Base-by-base conservation (phyloP, 2,329 filamentous ascomycete genomes). In the Colletotrichum sp. region DNA sequence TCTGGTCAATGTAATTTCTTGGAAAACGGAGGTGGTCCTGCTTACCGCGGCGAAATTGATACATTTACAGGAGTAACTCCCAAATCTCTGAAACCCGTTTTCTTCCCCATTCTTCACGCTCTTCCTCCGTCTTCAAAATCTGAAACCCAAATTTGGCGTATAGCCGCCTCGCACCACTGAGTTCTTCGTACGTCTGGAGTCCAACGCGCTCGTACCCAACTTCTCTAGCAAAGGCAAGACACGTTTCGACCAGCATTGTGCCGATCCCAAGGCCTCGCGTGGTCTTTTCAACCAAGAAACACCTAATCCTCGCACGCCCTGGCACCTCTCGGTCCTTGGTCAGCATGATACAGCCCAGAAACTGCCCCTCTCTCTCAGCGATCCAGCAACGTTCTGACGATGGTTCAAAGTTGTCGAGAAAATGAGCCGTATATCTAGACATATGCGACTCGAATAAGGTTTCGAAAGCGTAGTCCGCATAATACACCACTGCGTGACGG, bases 381-480 rank as follows among this genome's bases (percentile, higher is more conserved):
- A 82, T 80, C 81, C 81, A 82, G 74, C 79, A 80, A 4, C 77
- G 78, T 25, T 82, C 81, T 16, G 13, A 61, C 4, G 48, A 22
- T 3, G 78, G 72, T 30, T 82, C 76, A 67, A 78, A 78, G 8
- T 79, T 79, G 22, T 78, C 72, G 55, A 81, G 52, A 61, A 82
- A 82, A 36, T 80, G 79, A 15, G 80, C 78, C 3, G 77, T 71
- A 16, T 80, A 80, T 13, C 71, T 75, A 11, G 72, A 77, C 5
- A 81, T 72, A 15, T 78, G 63, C 7, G 78, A 78, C 61, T 82
- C 81, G 48, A 81, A 81, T 1, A 34, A 28, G 2, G 6, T 11
- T 8, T 77, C 77, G 61, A 75, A 80, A 16, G 71, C 76, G 39
- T 74, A 76, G 5, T 80, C 77, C 15, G 78, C 28, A 11, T 57